Conservation (phyloP, 768 basidiomycete genomes). For the Amanita rubescens region DNA sequence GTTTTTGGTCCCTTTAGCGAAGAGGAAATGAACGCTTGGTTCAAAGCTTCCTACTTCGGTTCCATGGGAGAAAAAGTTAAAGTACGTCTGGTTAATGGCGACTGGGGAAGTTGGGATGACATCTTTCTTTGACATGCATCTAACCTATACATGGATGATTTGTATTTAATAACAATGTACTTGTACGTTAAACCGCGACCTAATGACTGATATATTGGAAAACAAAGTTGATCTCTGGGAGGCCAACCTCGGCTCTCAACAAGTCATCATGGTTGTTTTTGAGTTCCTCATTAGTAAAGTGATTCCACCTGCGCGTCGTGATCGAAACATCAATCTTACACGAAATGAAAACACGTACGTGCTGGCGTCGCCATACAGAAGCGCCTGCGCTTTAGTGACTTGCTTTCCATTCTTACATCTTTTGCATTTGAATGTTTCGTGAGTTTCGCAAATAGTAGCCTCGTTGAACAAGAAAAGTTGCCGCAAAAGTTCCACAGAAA, state of each 20-base stretch:
- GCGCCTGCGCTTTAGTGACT: constrained; percentile 68
- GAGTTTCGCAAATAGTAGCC: constrained; percentile 83
- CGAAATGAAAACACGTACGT: constrained; percentile 53
- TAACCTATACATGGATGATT: constrained; percentile 8
- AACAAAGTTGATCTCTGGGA: constrained; percentile 85
- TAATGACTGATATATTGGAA: constrained; percentile 91
- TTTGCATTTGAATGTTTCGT: constrained; percentile 97
- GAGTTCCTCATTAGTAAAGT: constrained; percentile 85
- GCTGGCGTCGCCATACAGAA: constrained; percentile 96
- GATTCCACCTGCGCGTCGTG: constrained; percentile 77
- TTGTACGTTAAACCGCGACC: background rate
- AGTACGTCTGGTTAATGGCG: constrained; percentile 55
- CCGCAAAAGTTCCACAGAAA: constrained; percentile 80
- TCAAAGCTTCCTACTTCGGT: constrained; percentile 78
- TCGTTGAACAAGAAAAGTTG: constrained; percentile 92
- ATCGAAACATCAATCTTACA: background rate
- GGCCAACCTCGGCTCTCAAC: constrained; percentile 79
- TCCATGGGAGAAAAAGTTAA: constrained; percentile 68
- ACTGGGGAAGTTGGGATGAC: constrained; percentile 74
- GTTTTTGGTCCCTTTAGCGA: constrained; percentile 77
- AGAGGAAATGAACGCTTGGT: constrained; percentile 77
- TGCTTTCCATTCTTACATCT: constrained; percentile 86
- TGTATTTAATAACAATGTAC: constrained; percentile 12
- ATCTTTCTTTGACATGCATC: constrained; percentile 36
- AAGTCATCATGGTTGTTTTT: constrained; percentile 93